A percentile compares a stretch with the other conserved stretches of the same genome.
phyloP scores from a whole-genome alignment of 164 flowering plant genomes.

The Cinnamomum micranthum region DNA sequence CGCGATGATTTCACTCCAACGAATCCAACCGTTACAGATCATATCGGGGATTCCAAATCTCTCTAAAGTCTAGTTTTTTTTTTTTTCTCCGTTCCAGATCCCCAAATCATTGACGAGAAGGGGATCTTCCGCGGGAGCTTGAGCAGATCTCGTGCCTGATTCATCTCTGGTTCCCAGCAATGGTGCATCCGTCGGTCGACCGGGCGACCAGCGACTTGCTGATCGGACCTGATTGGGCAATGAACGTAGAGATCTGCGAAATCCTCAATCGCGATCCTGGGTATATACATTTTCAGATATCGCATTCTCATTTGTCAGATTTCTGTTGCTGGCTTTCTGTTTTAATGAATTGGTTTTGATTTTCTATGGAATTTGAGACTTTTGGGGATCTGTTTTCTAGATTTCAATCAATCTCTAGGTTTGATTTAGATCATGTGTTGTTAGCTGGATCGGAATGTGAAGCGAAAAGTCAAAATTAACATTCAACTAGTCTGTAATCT shows the following conservation, averaged over 20 bases:
- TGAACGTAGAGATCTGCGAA: slow-evolving; percentile 97
- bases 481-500: too few relatives aligned
- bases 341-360: not conserved
- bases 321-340: not conserved
- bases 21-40: too few relatives aligned
- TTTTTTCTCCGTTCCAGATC: too few relatives aligned
- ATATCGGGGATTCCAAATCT: too few relatives aligned
- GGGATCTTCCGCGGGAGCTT: too few relatives aligned
- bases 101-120: too few relatives aligned
- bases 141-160: too few relatives aligned
- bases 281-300: slow-evolving; percentile 27
- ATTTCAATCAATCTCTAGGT: not conserved
- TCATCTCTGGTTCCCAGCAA: slow-evolving; percentile 9
- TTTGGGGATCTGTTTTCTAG: not conserved
- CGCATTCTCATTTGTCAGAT: not conserved
- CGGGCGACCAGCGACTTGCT: slow-evolving; percentile 90
- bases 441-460: too few relatives aligned
- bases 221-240: slow-evolving; percentile 98
- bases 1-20: too few relatives aligned
- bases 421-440: not conserved
- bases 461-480: too few relatives aligned
- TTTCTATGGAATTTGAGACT: not conserved
- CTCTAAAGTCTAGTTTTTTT: too few relatives aligned
- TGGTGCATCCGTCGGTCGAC: slow-evolving; percentile 87
- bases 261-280: slow-evolving; percentile 79